A percentile compares a stretch with the other conserved stretches of the same genome.
phyloP scores from a whole-genome alignment of 2,329 filamentous ascomycete genomes.

The Penicillium sp. region DNA sequence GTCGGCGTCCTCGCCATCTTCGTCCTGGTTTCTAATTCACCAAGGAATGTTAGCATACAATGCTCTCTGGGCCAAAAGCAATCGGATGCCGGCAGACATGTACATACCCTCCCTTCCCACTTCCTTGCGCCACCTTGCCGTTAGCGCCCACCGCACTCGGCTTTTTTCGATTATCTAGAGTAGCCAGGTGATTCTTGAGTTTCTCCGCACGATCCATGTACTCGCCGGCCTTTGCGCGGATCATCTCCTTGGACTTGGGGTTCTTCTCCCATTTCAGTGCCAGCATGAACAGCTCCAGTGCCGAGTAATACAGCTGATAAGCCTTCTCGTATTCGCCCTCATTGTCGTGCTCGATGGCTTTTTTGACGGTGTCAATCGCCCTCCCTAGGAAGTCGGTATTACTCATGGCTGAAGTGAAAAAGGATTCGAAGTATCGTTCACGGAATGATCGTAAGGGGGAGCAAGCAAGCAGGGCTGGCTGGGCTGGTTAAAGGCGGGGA shows the following conservation, averaged over 20 bases:
- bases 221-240: conserved; percentile 84
- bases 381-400: conserved; percentile 94
- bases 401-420: conserved; percentile 60
- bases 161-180: conserved; percentile 46
- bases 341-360: conserved; percentile 93
- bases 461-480: no score
- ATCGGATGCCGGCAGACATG: no score
- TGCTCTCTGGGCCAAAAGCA: no score
- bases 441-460: no score
- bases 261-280: conserved; percentile 99
- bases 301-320: conserved; percentile 89
- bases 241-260: conserved; percentile 91
- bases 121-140: conserved; percentile 44
- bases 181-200: conserved; percentile 78
- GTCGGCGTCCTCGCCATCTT: conserved; percentile 68
- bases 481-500: no score
- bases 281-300: conserved; percentile 96
- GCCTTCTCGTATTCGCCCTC: conserved; percentile 94
- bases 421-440: no score
- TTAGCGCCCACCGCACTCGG: conserved; percentile 46
- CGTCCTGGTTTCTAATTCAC: conserved; percentile 41
- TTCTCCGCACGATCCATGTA: conserved; percentile 99
- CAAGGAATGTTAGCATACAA: no score
- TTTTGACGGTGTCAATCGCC: conserved; percentile 92
- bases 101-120: conserved; percentile 49